Base-by-base conservation (phyloP, 768 basidiomycete genomes). In the Calocybe indica region DNA sequence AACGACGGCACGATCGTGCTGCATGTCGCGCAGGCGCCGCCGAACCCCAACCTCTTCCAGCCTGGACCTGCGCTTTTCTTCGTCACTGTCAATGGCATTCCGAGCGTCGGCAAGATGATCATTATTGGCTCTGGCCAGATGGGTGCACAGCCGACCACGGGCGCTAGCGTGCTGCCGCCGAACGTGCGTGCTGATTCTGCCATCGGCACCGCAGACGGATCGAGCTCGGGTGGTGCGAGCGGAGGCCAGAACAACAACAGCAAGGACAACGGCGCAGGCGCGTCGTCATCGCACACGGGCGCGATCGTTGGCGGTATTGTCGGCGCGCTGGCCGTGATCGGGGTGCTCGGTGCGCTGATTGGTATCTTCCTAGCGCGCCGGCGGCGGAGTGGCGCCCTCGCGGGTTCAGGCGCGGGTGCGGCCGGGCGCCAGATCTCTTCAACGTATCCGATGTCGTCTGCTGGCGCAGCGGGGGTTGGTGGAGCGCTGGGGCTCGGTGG, bases 11-110 rank as follows among this genome's bases (percentile, higher is more conserved):
- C 85, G 8, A 84, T 90, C 55, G 78, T 75, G 5, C 68, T 96
- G 3, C 85, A 94, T 62, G 86, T 90, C 35, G 68, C 85, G 3
- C 94, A 94, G 62, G 74, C 81, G 7, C 92, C 90, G 0, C 87
- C 89, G 0, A 91, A 88, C 66, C 71, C 93, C 12, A 87, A 88
- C 59, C 58, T 97, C 55, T 78, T 96, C 69, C 83, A 87, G 58
- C 94, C 89, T 8, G 89, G 89, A 0, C 88, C 89, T 5, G 82
- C 73, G 4, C 63, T 87, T 52, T 45, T 88, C 49, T 90, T 81
- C 59, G 81, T 89, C 49, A 80, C 78, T 33, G 75, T 90, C 50
- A 71, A 81, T 49, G 88, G 85, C 40, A 74, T 90, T n/a, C 89
- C 88, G 5, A 79, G 77, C 37, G 79, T 79, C 47, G 89, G 82